phyloP scores from a whole-genome alignment of 1,139 yeast genomes.

The Suhomyces taliae region DNA sequence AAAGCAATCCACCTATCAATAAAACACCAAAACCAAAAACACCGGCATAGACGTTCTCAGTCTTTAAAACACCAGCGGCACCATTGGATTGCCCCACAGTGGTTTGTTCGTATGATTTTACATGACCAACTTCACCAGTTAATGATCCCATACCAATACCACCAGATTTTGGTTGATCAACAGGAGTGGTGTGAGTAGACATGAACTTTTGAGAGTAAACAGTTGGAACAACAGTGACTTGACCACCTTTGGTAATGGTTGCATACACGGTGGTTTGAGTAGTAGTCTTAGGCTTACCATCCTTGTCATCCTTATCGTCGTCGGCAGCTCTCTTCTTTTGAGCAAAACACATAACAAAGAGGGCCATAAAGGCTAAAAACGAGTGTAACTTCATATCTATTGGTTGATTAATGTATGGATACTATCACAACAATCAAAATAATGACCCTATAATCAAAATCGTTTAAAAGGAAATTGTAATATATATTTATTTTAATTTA shows the following conservation, averaged over 20 bases:
- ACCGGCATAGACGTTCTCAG: conserved; percentile 15
- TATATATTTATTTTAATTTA: too few relatives aligned
- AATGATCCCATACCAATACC: conserved; percentile 39
- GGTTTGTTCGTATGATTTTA: conserved; percentile 32
- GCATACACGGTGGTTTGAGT: conserved; percentile 27
- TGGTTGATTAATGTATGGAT: too few relatives aligned
- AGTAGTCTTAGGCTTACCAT: conserved; percentile 3
- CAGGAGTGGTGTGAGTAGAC: conserved; percentile 23
- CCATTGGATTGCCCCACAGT: conserved; percentile 20
- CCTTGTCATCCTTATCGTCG: not conserved
- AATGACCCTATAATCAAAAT: too few relatives aligned
- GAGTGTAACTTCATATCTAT: conserved; percentile 3
- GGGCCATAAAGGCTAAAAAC: conserved; percentile 1
- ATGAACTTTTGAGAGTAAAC: conserved; percentile 34
- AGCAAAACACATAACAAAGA: conserved; percentile 5
- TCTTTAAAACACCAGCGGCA: conserved; percentile 6
- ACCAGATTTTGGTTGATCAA: conserved; percentile 28
- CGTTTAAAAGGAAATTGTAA: too few relatives aligned
- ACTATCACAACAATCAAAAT: too few relatives aligned
- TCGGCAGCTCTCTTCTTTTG: conserved; percentile 4
- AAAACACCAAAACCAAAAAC: conserved; percentile 15
- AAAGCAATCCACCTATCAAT: conserved; percentile 15
- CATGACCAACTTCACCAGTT: conserved; percentile 34
- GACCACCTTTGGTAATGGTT: conserved; percentile 37
- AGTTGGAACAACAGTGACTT: conserved; percentile 27